Evolutionary conservation across 2,329 filamentous ascomycete species (phyloP).

Genomic region (Phaeosphaeriaceae sp.): DNA sequence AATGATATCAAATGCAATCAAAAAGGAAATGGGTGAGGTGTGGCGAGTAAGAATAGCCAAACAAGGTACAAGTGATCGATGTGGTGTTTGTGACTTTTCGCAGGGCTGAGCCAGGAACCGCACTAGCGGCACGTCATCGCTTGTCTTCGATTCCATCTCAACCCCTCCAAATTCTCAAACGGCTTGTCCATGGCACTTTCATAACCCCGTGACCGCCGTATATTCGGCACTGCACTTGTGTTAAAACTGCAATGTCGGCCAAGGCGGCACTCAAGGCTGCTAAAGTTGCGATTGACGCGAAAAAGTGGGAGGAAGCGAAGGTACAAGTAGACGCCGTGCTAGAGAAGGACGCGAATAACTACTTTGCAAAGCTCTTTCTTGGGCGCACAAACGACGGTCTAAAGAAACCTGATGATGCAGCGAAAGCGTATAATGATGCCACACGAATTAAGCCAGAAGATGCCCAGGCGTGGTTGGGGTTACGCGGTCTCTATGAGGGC

Average conservation of each 20-base stretch:
- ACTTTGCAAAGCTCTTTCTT: conserved; percentile 88
- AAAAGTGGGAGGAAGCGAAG: conserved; percentile 79
- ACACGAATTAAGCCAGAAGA: conserved; percentile 75
- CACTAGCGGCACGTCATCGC: conserved; percentile 37
- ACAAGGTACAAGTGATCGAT: conserved; percentile 15
- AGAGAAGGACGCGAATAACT: conserved; percentile 75
- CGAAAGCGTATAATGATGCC: conserved; percentile 76
- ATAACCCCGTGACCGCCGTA: conserved; percentile 23
- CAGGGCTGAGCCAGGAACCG: conserved; percentile 35
- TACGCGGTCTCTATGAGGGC: conserved; percentile 84
- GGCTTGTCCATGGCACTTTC: conserved; percentile 27
- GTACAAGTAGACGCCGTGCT: conserved; percentile 73
- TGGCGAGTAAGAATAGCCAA: not conserved
- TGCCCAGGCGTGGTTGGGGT: conserved; percentile 86
- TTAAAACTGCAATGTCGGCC: conserved; percentile 35
- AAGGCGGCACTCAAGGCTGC: conserved; percentile 85
- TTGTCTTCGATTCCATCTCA: conserved; percentile 11
- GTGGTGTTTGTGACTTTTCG: conserved; percentile 30
- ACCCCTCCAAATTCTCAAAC: conserved; percentile 17
- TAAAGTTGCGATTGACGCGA: conserved; percentile 75
- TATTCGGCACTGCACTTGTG: conserved; percentile 4
- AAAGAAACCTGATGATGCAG: conserved; percentile 72
- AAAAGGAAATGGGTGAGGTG: not conserved
- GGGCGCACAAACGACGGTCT: conserved; percentile 85
- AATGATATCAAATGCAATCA: conserved; percentile 1